These are phyloP conservation scores for Clitoria ternatea DNA, from an alignment of 306 rosid genomes.

Conservation along the genomic window DNA sequence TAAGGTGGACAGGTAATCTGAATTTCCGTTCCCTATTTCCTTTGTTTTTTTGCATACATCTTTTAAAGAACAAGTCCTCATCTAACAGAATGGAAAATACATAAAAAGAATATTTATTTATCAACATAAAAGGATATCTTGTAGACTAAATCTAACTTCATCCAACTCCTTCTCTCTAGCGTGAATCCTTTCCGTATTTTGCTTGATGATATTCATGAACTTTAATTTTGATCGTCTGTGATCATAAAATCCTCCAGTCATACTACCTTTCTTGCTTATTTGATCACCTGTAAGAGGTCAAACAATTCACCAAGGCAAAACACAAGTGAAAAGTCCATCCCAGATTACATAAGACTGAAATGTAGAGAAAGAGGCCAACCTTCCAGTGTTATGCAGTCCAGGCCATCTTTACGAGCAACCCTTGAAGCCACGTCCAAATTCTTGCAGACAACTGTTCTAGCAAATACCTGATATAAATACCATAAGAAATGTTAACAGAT, in stretches of 20 bases:
- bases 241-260: conserved; percentile 98
- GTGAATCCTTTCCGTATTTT: conserved; percentile 47
- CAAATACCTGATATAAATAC: conserved; percentile 66
- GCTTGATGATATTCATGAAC: conserved; percentile 68
- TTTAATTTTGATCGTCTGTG: conserved; percentile 88
- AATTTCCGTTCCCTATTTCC: conserved; percentile 2
- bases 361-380: conserved; percentile 43
- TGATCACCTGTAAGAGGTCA: conserved; percentile 70
- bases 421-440: conserved; percentile 91
- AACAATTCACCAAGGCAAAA: conserved; percentile 29
- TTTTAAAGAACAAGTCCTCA: neutral
- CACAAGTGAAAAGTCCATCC: conserved; percentile 7
- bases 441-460: conserved; percentile 90
- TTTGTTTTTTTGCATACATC: neutral
- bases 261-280: conserved; percentile 98
- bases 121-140: conserved; percentile 73
- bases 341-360: conserved; percentile 11
- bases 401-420: conserved; percentile 82
- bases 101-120: neutral
- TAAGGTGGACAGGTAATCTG: neutral
- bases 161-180: conserved; percentile 61
- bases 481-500: conserved; percentile 18
- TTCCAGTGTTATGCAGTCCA: conserved; percentile 96
- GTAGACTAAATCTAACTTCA: conserved; percentile 57
- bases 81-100: neutral